These are phyloP conservation scores for Komagataella phaffii DNA, from an alignment of 805 yeast genomes.

Conservation along the genomic window DNA sequence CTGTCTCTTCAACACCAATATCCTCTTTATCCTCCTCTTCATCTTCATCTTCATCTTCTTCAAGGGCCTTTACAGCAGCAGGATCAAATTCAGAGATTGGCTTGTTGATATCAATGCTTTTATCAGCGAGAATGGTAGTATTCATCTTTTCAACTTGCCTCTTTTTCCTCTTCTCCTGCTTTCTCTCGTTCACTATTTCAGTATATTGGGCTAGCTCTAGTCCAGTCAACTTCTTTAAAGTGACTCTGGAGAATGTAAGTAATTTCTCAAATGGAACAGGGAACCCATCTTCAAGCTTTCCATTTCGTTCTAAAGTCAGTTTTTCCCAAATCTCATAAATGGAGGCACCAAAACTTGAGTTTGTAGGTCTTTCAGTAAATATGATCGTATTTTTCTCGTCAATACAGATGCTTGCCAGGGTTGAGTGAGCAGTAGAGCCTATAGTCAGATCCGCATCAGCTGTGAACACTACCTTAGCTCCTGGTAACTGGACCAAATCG, in stretches of 20 bases:
- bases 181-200: slow-evolving; percentile 28
- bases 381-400: slow-evolving; percentile 59
- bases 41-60: slow-evolving; percentile 18
- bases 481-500: slow-evolving; percentile 40
- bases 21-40: slow-evolving; percentile 8
- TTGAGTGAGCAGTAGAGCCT: slow-evolving; percentile 48
- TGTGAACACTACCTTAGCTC: slow-evolving; percentile 72
- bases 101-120: neutral
- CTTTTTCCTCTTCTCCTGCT: slow-evolving; percentile 23
- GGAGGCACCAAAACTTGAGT: slow-evolving; percentile 31
- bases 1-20: slow-evolving; percentile 10
- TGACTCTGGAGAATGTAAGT: slow-evolving; percentile 22
- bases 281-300: slow-evolving; percentile 42
- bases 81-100: slow-evolving; percentile 1
- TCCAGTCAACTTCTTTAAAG: slow-evolving; percentile 37
- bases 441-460: slow-evolving; percentile 52
- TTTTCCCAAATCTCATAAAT: slow-evolving; percentile 42
- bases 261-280: slow-evolving; percentile 39
- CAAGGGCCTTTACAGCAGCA: slow-evolving; percentile 16
- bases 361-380: slow-evolving; percentile 52
- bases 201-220: slow-evolving; percentile 35
- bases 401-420: slow-evolving; percentile 39
- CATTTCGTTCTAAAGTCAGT: slow-evolving; percentile 21
- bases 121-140: slow-evolving; percentile 1
- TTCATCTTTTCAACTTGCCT: slow-evolving; percentile 17